phyloP scores from a whole-genome alignment of 2,329 filamentous ascomycete species.

The Trichoderma citrinoviride region DNA sequence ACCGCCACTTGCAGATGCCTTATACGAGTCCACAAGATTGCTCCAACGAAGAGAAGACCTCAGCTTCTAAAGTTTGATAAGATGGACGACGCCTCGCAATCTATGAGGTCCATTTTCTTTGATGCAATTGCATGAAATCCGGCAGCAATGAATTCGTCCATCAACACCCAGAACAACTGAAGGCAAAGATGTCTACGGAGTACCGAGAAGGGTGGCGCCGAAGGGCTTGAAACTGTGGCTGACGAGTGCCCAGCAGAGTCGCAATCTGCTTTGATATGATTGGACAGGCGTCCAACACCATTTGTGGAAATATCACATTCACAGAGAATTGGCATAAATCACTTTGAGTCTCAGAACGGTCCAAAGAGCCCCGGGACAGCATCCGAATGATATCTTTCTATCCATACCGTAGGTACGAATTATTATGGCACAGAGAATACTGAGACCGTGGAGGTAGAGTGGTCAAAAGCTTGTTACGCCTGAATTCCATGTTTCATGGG shows the following conservation, averaged over 20 bases:
- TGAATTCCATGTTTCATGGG: no score
- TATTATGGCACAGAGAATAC: no score
- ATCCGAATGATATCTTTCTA: no score
- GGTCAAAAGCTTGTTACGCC: no score
- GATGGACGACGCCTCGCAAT: neutral
- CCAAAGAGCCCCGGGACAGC: no score
- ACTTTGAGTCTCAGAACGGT: neutral
- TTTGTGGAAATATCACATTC: neutral
- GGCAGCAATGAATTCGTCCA: neutral
- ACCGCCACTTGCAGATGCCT: neutral
- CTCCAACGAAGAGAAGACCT: neutral
- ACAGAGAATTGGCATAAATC: neutral
- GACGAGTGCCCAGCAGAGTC: neutral
- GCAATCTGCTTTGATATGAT: neutral
- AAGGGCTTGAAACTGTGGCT: constrained; percentile 1
- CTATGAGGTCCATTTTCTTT: no score
- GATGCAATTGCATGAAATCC: neutral
- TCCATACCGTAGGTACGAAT: no score
- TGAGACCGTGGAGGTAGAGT: no score
- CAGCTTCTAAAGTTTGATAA: neutral
- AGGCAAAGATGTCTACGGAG: neutral
- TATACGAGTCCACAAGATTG: neutral
- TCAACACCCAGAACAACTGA: neutral
- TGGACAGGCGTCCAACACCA: neutral
- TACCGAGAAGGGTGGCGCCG: neutral